Base-by-base conservation (phyloP, 1,284 basidiomycete species). In the Ustilago nuda region DNA sequence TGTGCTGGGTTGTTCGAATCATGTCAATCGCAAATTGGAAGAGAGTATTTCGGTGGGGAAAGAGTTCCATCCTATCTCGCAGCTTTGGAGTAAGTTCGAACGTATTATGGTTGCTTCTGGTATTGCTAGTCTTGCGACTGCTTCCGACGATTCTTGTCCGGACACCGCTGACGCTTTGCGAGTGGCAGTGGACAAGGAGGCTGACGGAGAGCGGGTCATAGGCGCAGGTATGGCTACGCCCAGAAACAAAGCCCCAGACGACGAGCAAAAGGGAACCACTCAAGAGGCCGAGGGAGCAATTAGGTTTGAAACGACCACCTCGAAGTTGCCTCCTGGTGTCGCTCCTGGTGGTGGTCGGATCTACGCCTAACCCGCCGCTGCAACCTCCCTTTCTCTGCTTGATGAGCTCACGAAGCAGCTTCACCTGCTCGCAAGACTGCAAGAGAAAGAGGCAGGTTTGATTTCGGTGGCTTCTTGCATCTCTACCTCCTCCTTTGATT, bases 21-120 rank as follows among this genome's bases (percentile, higher is more conserved):
- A 90, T n/a, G 87, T 95, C 19, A 97, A 97, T 85, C 91, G 95
- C 66, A 95, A 94, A 82, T 88, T 97, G 4, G 95, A 98, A 86
- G 94, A 97, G 84, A 92, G 94, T 0, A 88, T 93, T 41, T 92
- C 92, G 9, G 95, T 97, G 89, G 94, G 95, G 5, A 92, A 91
- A 72, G 95, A 97, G 87, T 96, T 97, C 85, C 91, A 92, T 61
- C 94, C 93, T 0, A 94, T 97, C 56, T 92, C 94, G 1, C 88
- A 90, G 3, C 88, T 98, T 27, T 98, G 95, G 95, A 89, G 91
- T 55, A 91, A 89, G 66, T 94, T 95, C 80, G 91, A 93, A 77
- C 87, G 91, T 63, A 88, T 94, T 73, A 94, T 94, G 91, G 88
- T 66, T 83, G 66, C 74, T 6, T 62, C 70, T 11, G 84, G 84